Conservation (phyloP, 116 monocot genomes). For the Papilionanthe hybrid region DNA sequence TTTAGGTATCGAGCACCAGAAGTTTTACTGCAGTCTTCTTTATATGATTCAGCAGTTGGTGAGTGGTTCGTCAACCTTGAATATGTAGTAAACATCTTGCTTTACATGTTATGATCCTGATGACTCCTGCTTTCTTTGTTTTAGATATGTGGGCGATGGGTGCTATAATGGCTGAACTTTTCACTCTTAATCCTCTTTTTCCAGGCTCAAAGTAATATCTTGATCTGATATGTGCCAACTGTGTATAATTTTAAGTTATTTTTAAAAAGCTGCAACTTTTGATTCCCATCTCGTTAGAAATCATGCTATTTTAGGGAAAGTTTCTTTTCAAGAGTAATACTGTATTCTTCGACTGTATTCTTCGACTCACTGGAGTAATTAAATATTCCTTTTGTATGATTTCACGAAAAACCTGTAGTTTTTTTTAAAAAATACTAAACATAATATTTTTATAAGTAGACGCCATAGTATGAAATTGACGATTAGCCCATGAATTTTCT, state of each 20-base stretch:
- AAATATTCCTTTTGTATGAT: neutral
- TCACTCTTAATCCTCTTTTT: conserved; percentile 84
- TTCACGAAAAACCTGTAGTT: neutral
- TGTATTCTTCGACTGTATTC: neutral
- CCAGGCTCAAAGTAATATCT: conserved; percentile 72
- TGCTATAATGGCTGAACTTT: conserved; percentile 85
- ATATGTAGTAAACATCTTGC: neutral
- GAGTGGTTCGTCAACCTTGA: conserved; percentile 16
- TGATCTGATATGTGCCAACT: neutral
- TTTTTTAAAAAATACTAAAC: neutral
- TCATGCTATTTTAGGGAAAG: neutral
- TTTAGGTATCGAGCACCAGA: conserved; percentile 83
- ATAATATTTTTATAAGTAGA: neutral
- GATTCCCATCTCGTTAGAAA: neutral
- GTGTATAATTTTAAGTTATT: neutral
- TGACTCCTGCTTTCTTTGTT: conserved; percentile 4
- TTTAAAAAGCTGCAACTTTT: neutral
- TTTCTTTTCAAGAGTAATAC: neutral
- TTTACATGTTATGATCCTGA: neutral
- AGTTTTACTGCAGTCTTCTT: conserved; percentile 84
- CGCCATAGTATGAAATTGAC: neutral
- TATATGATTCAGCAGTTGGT: conserved; percentile 88
- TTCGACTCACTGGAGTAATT: neutral
- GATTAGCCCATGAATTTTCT: neutral
- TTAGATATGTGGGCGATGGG: conserved; percentile 89